Base-by-base conservation (phyloP, 2,329 filamentous ascomycete species). In the Xylariaceae sp. region DNA sequence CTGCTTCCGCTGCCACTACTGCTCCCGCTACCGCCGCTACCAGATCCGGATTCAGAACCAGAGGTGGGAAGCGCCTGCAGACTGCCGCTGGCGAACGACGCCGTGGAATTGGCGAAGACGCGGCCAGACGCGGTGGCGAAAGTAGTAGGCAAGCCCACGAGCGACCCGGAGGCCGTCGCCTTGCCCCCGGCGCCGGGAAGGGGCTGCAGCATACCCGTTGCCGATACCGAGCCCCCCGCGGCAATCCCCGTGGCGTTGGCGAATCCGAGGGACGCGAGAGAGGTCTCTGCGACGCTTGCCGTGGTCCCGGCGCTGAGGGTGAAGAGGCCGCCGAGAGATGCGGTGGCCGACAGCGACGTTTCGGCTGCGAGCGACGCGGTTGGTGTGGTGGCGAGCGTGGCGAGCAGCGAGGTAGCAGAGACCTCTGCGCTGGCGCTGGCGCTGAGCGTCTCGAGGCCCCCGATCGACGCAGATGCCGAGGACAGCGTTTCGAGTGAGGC, bases 241-340 rank as follows among this genome's bases (percentile, higher is more conserved):
- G 29, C 29, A n/a, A n/a, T n/a, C n/a, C n/a, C n/a, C 1, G 40
- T 40, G 33, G 27, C 21, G 21, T 42, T 42, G 27, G 23, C 6
- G 21, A 37, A 41, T 7, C 9, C 39, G 15, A 21, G 23, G 4
- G 42, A 46, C 5, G 46, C 47, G n/a, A 58, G 55, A 21, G 59
- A 44, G 8, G 55, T 51, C 15, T 46, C 49, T n/a, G 18, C 52
- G 7, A 33, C 23, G 6, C 24, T 41, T 1, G 50, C 47, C 24
- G 7, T 29, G 3, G 30, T 29, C 2, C 47, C 48, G 2, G 23
- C 47, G 11, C 47, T 23, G 42, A 63, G 59, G 1, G 57, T 63
- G 40, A 59, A 50, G 55, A 63, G 58, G 13, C 55, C 51, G 11
- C 55, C 53, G 27, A 59, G 32, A 6, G 50, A 50, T 15, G 55